Percentiles rank a stretch among this genome's conserved stretches.
Evolutionary conservation across 345 rosid species (phyloP).

Genomic region (Populus tremula): DNA sequence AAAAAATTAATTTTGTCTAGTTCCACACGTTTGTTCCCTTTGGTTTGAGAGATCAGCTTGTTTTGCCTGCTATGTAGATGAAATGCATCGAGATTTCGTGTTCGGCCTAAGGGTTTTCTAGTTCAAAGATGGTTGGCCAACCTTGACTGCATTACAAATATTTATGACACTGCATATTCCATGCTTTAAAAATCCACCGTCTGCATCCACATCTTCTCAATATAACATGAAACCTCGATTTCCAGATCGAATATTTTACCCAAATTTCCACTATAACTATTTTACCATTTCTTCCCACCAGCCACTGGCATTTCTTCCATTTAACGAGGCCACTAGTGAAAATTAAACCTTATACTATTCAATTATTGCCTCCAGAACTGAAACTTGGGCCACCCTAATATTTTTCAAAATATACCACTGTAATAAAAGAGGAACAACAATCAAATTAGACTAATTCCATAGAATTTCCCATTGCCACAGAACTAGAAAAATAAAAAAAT

Average conservation of each 20-base stretch:
- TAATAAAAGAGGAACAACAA: background rate
- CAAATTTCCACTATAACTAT: too few relatives aligned
- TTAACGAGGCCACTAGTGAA: background rate
- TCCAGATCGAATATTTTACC: too few relatives aligned
- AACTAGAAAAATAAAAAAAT: background rate
- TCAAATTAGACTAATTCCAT: background rate
- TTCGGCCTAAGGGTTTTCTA: background rate
- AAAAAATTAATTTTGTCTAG: background rate
- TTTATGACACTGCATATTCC: too few relatives aligned
- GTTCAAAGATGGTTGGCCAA: background rate
- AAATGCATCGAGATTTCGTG: background rate
- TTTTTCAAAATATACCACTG: too few relatives aligned
- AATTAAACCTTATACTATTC: background rate
- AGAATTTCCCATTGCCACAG: background rate
- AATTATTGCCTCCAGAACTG: background rate
- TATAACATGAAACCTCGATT: too few relatives aligned
- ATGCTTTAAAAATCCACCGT: background rate
- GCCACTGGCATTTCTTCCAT: background rate
- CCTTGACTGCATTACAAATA: too few relatives aligned
- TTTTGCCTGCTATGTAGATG: background rate
- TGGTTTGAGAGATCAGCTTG: background rate
- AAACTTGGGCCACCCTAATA: background rate
- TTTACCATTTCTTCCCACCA: background rate
- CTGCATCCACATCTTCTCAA: too few relatives aligned
- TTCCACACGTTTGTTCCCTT: background rate